phyloP scores from a whole-genome alignment of 805 yeast genomes.

The Lipomyces yamadae region DNA sequence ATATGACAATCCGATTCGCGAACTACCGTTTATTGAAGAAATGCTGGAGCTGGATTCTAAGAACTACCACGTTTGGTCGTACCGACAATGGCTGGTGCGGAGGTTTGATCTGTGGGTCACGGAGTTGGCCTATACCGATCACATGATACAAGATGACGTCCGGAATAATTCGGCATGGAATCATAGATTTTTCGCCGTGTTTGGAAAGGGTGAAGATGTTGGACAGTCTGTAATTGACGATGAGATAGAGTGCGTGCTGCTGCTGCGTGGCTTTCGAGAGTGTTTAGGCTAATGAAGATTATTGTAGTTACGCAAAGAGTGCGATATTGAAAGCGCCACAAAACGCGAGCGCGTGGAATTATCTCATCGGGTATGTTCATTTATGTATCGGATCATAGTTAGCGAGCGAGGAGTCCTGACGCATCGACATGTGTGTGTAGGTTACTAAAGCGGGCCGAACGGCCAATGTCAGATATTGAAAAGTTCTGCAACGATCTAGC shows the following conservation, averaged over 20 bases:
- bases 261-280: background rate
- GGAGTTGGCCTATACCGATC: conserved; percentile 60
- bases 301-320: conserved; percentile 45
- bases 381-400: background rate
- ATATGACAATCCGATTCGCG: conserved; percentile 52
- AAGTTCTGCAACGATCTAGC: conserved; percentile 55
- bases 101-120: conserved; percentile 56
- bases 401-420: background rate
- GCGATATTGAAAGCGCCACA: conserved; percentile 69
- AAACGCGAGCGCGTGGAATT: conserved; percentile 87
- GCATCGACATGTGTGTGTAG: background rate
- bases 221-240: conserved; percentile 29
- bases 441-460: conserved; percentile 8
- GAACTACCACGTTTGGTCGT: conserved; percentile 97
- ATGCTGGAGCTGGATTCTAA: conserved; percentile 82
- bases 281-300: background rate
- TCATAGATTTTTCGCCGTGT: conserved; percentile 69
- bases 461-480: conserved; percentile 50
- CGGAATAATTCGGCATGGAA: conserved; percentile 95
- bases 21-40: conserved; percentile 64
- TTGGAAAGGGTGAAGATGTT: conserved; percentile 38
- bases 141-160: conserved; percentile 63
- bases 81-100: conserved; percentile 79
- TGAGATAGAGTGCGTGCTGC: conserved; percentile 56
- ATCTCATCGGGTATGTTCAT: conserved; percentile 57